Evolutionary conservation across 2,329 filamentous ascomycete species (phyloP), one percentile per base, ranked within the genome.

Genomic region (Davidsoniella neocaledoniae): DNA sequence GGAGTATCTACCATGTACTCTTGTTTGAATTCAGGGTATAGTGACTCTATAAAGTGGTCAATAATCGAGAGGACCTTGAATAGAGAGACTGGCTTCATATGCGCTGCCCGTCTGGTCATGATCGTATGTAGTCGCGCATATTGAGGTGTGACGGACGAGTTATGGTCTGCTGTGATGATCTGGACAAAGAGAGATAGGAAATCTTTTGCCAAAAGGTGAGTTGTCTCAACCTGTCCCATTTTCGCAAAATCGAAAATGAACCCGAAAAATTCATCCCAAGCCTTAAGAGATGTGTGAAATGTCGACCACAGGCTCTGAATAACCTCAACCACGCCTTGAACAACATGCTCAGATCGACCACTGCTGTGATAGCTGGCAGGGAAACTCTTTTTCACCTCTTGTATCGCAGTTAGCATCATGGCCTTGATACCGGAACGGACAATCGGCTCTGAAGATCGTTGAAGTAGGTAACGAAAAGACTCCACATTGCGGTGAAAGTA

Each of bases 261-360:
- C 10, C 74, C 73, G 59, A 90, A 90, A 52, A 81, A 81, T 57
- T 90, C 83, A 40, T 79, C 75, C 85, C 85, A 91, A 2, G 82
- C 74, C 51, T 79, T 74, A 25, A 77, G 66, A 43, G 72, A 68
- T 2, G 67, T 62, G 53, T 84, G 77, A 51, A 86, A 77, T n/a
- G 64, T 67, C 2, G 71, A 65, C 74, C 77, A 86, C 3, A 85
- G 61, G 19, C 68, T 61, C 26, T 68, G 65, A 46, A 86, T 67
- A 19, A 76, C 64, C 16, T 58, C 56, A 39, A 78, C 61, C 4
- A 65, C 61, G 2, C 61, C 59, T 23, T 61, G 57, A 19, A 73
- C 56, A 8, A 69, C 58, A 5, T 54, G 57, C 12, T 58, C 47
- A 21, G 64, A 59, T 3, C 56, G 50, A 56, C 48, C 40, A 5